A percentile compares a stretch with the other conserved stretches of the same genome.
phyloP scores from a whole-genome alignment of 257 asterid genomes.

The Prunella vulgaris region DNA sequence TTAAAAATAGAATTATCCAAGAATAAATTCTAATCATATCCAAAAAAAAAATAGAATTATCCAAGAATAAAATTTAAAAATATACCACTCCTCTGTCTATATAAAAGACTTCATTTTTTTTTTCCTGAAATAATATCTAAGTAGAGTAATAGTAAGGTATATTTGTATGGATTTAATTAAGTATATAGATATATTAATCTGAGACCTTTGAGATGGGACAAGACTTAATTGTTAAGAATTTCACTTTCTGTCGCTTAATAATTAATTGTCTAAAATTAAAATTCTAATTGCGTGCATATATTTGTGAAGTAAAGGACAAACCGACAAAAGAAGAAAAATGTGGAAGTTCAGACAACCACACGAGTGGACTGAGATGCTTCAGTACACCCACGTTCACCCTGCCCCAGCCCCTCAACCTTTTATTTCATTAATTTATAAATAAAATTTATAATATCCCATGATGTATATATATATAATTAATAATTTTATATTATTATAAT shows the following conservation, averaged over 20 bases:
- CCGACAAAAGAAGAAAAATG: constrained; percentile 17
- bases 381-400: not conserved
- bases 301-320: constrained; percentile 8
- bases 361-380: constrained; percentile 21
- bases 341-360: constrained; percentile 22
- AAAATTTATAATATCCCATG: not conserved
- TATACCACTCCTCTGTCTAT: too few species aligned
- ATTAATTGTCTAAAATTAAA: not conserved
- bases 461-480: too few species aligned
- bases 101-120: too few species aligned
- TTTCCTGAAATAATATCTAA: too few species aligned
- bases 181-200: not conserved
- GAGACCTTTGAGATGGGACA: not conserved
- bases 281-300: not conserved
- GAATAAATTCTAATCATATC: too few species aligned
- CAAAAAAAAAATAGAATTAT: too few species aligned
- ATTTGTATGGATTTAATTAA: too few species aligned
- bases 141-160: too few species aligned
- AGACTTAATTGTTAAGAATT: not conserved
- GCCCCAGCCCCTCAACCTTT: not conserved
- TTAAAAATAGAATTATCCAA: too few species aligned
- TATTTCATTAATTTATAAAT: not conserved
- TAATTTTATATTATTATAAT: too few species aligned
- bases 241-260: not conserved
- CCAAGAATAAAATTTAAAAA: too few species aligned